Evolutionary conservation across 202 grass and related monocot species (phyloP).

Genomic region (Bolboschoenoplectus hybrid): DNA sequence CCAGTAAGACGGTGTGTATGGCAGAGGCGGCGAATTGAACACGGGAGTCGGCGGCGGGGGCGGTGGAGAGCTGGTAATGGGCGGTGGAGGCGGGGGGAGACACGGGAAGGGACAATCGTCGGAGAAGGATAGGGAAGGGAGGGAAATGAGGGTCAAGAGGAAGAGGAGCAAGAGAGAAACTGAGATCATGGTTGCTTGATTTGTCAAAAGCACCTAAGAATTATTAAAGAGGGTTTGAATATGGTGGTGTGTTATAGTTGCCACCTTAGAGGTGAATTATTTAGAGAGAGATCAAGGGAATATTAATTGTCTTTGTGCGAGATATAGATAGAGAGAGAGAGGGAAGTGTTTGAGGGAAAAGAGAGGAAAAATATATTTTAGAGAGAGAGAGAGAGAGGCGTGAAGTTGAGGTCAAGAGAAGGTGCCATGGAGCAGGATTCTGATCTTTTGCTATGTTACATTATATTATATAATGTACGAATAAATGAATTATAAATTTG

Average conservation of each 20-base stretch:
- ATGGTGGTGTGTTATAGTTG: not conserved
- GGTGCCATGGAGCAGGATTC: not conserved
- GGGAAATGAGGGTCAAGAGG: slow-evolving; percentile 4
- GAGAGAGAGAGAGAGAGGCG: not conserved
- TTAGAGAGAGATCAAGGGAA: not conserved
- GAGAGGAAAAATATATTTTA: not conserved
- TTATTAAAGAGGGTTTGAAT: too few relatives aligned
- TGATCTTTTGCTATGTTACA: not conserved
- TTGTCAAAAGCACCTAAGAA: too few relatives aligned
- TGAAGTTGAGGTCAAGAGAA: not conserved
- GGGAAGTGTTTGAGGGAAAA: too few relatives aligned
- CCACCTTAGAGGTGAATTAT: not conserved
- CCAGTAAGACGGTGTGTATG: slow-evolving; percentile 35
- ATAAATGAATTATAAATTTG: too few relatives aligned
- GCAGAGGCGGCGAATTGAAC: slow-evolving; percentile 32
- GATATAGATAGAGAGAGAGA: not conserved
- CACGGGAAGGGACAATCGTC: slow-evolving; percentile 73
- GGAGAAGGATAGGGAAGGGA: slow-evolving; percentile 13
- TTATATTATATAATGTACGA: too few relatives aligned
- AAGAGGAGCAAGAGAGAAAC: slow-evolving; percentile 22
- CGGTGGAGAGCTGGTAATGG: slow-evolving; percentile 51
- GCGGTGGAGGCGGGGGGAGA: slow-evolving; percentile 55
- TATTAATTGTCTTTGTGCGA: not conserved
- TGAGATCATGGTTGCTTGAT: slow-evolving; percentile 1
- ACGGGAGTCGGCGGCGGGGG: slow-evolving; percentile 4